Evolutionary conservation across 352 stramenopile species (phyloP), one percentile per base, ranked within the genome.

Genomic region (Pythium aristosporum): DNA sequence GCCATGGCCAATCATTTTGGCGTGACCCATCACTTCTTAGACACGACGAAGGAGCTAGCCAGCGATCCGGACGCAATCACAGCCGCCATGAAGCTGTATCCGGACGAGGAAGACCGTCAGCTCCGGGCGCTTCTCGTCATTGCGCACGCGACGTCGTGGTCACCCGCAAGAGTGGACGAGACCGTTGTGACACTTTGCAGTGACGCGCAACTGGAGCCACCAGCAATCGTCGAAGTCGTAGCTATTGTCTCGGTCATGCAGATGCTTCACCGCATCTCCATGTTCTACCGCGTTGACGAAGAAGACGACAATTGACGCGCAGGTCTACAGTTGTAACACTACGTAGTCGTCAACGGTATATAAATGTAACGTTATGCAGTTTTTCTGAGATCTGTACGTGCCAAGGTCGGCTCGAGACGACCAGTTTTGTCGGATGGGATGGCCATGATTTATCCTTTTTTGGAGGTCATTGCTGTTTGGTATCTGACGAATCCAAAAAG

Each of bases 261-360:
- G 46, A 67, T 67, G 61, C 51, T 67, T 10, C 61, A 67, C 44
- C 61, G 61, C 61, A 61, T 67, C 34, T 61, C 61, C 11, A 56
- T 49, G 61, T 67, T 61, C 52, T 67, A 61, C 61, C 51, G 43
- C 10, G 16, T 21, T 32, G 61, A 67, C 36, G 34, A 61, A 4
- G 49, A 59, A 12, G 30, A 32, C 2, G 32, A 49, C 18, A 42
- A 42, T 16, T 42, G 36, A 42, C 15, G 36, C 9, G 36, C 36
- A 42, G 10, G 36, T 42, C 36, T 28, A 28, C 36, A 42, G 36
- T 2, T 2, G 36, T 6, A 16, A 42, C 2, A 42, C 36, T 11
- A 11, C n/a, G n/a, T 28, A 28, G 25, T 28, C 25, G 25, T 28
- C 25, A 28, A 28, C 25, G 25, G 25, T 28, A 28, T 28, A 28